Evolutionary conservation across 2,329 filamentous ascomycete genomes (phyloP).

Genomic region (Stylonectria norvegica): DNA sequence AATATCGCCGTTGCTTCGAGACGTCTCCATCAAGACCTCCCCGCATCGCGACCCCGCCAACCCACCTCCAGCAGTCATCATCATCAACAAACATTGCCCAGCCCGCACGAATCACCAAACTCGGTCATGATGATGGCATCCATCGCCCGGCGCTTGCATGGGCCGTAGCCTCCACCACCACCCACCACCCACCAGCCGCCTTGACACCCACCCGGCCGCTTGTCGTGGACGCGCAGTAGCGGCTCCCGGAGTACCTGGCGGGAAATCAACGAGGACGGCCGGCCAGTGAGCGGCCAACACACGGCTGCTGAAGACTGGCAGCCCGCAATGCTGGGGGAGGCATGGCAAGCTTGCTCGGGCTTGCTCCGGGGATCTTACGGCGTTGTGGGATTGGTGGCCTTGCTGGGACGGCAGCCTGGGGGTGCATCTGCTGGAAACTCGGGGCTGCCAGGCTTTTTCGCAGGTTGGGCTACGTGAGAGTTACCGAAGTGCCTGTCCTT

Average conservation of each 20-base stretch:
- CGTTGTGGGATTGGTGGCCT: conserved; percentile 1
- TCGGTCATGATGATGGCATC: background rate
- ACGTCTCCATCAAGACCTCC: too few relatives aligned
- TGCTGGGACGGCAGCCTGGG: background rate
- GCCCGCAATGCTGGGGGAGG: conserved; percentile 9
- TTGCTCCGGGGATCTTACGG: conserved; percentile 5
- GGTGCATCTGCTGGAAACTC: too few relatives aligned
- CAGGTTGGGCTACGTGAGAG: too few relatives aligned
- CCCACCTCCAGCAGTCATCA: too few relatives aligned
- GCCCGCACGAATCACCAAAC: conserved; percentile 1
- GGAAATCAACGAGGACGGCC: conserved; percentile 5
- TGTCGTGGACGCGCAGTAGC: conserved; percentile 17
- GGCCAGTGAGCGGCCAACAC: conserved; percentile 25
- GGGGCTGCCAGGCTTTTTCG: too few relatives aligned
- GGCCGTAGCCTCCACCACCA: too few relatives aligned
- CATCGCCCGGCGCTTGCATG: background rate
- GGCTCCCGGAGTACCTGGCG: conserved; percentile 14
- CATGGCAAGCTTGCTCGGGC: conserved; percentile 10
- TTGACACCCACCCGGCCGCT: conserved; percentile 10
- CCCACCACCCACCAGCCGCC: background rate
- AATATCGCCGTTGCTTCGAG: too few relatives aligned
- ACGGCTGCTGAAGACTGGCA: conserved; percentile 16
- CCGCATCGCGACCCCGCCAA: too few relatives aligned
- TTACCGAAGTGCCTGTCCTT: too few relatives aligned
- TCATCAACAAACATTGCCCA: conserved; percentile 9